phyloP scores from a whole-genome alignment of 441 rosid genomes.

The Arabidopsis lyrata region DNA sequence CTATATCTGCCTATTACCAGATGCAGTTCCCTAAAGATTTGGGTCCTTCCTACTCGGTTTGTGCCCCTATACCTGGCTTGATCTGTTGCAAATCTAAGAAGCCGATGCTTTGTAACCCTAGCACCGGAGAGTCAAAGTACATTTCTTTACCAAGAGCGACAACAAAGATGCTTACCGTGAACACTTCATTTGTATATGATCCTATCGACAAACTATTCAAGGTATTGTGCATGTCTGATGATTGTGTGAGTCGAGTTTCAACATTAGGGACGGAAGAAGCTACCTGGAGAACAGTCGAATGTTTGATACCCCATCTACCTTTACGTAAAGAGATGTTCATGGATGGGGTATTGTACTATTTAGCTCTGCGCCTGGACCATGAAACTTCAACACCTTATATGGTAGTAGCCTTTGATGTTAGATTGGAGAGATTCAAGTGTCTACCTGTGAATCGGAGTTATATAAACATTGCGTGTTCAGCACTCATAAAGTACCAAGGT shows the following conservation, averaged over 20 bases:
- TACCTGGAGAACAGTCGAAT: neutral
- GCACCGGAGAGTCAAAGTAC: neutral
- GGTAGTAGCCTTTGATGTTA: neutral
- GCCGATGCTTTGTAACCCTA: neutral
- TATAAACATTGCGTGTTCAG: neutral
- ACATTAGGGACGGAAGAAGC: neutral
- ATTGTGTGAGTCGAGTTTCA: neutral
- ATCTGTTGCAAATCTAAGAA: neutral
- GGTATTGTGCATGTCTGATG: neutral
- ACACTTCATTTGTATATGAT: neutral
- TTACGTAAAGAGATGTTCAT: neutral
- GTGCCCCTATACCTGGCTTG: neutral
- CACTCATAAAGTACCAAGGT: neutral
- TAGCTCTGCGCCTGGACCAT: neutral
- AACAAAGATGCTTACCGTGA: neutral
- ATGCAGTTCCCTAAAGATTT: neutral
- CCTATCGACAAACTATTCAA: neutral
- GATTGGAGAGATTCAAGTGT: neutral
- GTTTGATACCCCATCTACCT: neutral
- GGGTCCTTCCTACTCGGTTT: neutral
- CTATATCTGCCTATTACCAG: neutral
- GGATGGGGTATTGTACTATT: neutral
- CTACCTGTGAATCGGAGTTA: neutral
- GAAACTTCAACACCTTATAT: neutral
- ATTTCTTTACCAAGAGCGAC: neutral